Conservation (phyloP, 768 basidiomycete species). For the Ramaria rubella region DNA sequence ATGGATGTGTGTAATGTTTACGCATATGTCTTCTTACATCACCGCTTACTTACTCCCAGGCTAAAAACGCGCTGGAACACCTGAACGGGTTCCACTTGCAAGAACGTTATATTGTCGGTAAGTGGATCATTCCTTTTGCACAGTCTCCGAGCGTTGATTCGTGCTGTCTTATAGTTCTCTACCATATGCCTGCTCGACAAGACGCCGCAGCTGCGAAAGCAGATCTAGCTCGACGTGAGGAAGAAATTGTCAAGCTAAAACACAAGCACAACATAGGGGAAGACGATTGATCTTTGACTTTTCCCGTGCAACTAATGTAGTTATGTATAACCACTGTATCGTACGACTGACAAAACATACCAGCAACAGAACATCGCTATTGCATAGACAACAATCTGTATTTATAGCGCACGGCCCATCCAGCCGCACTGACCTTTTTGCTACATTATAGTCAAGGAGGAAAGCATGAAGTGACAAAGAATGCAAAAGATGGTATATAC, state of each 20-base stretch:
- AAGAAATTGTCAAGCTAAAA: slow-evolving; percentile 83
- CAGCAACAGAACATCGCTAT: neutral
- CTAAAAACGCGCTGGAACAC: slow-evolving; percentile 94
- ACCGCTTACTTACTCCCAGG: slow-evolving; percentile 39
- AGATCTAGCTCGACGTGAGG: slow-evolving; percentile 85
- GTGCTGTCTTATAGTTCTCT: slow-evolving; percentile 52
- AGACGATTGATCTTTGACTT: slow-evolving; percentile 37
- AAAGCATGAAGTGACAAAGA: slow-evolving; percentile 1
- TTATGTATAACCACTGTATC: neutral
- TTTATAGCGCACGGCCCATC: slow-evolving; percentile 1
- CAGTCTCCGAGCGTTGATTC: neutral
- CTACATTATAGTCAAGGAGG: neutral
- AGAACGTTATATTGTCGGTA: slow-evolving; percentile 90
- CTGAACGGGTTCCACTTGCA: slow-evolving; percentile 97
- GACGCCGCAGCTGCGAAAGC: slow-evolving; percentile 91
- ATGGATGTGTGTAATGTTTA: slow-evolving; percentile 66
- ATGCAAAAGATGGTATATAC: neutral
- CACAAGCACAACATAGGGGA: slow-evolving; percentile 73
- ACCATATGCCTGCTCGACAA: slow-evolving; percentile 97
- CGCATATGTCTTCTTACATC: neutral
- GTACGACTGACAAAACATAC: neutral
- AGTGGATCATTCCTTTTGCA: slow-evolving; percentile 13
- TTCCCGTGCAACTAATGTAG: neutral
- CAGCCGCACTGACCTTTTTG: slow-evolving; percentile 1
- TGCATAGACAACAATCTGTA: neutral